Percentiles rank a stretch among this genome's conserved stretches.
phyloP scores from a whole-genome alignment of 1,139 yeast genomes.

The Saccharomyces uvarum region DNA sequence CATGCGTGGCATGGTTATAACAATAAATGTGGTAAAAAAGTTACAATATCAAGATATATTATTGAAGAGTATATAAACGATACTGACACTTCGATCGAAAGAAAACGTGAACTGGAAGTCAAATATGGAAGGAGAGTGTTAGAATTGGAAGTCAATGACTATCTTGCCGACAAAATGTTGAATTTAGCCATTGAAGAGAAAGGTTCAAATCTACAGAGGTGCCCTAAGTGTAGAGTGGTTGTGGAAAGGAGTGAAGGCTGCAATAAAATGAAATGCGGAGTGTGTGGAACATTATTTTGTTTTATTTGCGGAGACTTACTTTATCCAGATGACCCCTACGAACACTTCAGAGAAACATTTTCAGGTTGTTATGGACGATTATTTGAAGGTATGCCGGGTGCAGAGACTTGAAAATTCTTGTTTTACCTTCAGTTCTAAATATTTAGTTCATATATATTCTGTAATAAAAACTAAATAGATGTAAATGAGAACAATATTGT shows the following conservation, averaged over 20 bases:
- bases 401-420: background rate
- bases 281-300: constrained; percentile 48
- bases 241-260: constrained; percentile 62
- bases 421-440: background rate
- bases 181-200: constrained; percentile 39
- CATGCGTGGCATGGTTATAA: constrained; percentile 62
- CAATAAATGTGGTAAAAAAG: constrained; percentile 38
- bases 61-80: constrained; percentile 38
- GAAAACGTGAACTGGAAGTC: constrained; percentile 37
- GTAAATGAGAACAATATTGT: background rate
- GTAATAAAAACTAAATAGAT: background rate
- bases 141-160: constrained; percentile 39
- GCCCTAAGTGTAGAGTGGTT: constrained; percentile 50
- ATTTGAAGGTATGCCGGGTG: constrained; percentile 50
- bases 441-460: background rate
- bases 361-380: constrained; percentile 46
- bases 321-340: constrained; percentile 41
- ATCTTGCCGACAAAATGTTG: constrained; percentile 43
- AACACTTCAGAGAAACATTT: constrained; percentile 41
- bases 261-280: constrained; percentile 55
- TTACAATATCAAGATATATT: constrained; percentile 39
- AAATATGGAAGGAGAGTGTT: constrained; percentile 46
- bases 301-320: constrained; percentile 47
- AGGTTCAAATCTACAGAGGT: constrained; percentile 38
- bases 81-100: constrained; percentile 26